Conservation (phyloP, 2,329 filamentous ascomycete species). For the Tothia fuscella region DNA sequence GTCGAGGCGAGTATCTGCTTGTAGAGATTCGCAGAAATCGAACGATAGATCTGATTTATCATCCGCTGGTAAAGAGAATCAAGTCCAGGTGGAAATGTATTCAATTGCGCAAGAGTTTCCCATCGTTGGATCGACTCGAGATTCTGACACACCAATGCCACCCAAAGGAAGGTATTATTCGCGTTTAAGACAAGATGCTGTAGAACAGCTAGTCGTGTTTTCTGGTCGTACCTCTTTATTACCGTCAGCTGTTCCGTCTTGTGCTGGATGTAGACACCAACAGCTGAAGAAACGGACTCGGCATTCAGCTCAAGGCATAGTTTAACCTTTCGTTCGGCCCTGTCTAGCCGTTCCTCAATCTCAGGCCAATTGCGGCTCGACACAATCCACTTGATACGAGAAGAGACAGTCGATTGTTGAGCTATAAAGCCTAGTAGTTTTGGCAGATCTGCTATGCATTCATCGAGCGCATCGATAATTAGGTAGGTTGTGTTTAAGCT, state of each 20-base stretch:
- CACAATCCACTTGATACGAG: conserved; percentile 24
- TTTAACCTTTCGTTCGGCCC: conserved; percentile 14
- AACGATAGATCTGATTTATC: conserved; percentile 22
- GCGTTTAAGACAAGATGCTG: conserved; percentile 22
- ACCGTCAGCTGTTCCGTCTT: conserved; percentile 22
- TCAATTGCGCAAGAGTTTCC: conserved; percentile 13
- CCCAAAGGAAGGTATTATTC: conserved; percentile 34
- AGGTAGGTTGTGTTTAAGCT: conserved; percentile 21
- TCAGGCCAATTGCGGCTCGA: conserved; percentile 32
- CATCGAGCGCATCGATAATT: conserved; percentile 38
- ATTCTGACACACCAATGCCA: conserved; percentile 28
- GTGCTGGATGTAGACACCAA: conserved; percentile 26
- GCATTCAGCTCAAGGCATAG: conserved; percentile 26
- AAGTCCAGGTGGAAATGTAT: conserved; percentile 24
- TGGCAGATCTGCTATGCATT: conserved; percentile 23
- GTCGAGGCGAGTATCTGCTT: conserved; percentile 23
- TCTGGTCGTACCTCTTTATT: conserved; percentile 17
- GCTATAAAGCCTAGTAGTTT: conserved; percentile 10
- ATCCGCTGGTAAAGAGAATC: conserved; percentile 28
- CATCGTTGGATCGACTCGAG: conserved; percentile 17
- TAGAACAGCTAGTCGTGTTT: conserved; percentile 13
- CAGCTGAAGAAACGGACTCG: conserved; percentile 22
- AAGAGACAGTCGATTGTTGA: conserved; percentile 3
- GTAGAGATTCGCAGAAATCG: conserved; percentile 21
- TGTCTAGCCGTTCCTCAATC: conserved; percentile 25